Evolutionary conservation across 768 basidiomycete species (phyloP).

Genomic region (Termitomyces bulborhizus): DNA sequence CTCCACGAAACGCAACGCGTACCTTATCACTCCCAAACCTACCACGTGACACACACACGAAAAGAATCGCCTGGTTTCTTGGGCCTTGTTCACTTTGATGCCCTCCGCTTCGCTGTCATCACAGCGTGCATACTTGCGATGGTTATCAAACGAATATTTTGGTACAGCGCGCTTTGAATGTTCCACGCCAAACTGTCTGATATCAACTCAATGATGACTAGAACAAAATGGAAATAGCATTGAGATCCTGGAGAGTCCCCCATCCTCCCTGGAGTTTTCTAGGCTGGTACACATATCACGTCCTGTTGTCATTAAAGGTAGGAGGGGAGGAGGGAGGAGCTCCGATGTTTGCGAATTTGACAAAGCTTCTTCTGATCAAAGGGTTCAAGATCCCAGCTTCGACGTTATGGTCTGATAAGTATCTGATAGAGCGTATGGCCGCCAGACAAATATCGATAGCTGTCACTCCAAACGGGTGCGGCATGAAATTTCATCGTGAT

Average conservation of each 20-base stretch:
- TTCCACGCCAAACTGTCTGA: not conserved
- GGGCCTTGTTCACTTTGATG: not conserved
- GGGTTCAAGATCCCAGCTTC: constrained; percentile 44
- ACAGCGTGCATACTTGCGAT: constrained; percentile 9
- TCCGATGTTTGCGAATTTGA: not conserved
- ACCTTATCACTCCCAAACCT: not conserved
- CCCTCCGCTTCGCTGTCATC: not conserved
- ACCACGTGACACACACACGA: not conserved
- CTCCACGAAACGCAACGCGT: constrained; percentile 5
- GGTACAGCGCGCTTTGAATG: constrained; percentile 17
- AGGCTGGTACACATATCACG: constrained; percentile 61
- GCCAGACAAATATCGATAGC: constrained; percentile 60
- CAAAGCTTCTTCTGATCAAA: constrained; percentile 16
- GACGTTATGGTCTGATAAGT: constrained; percentile 59
- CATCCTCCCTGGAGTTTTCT: constrained; percentile 64
- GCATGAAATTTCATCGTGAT: constrained; percentile 12
- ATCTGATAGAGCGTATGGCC: constrained; percentile 53
- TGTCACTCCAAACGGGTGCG: constrained; percentile 77
- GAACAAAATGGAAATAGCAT: constrained; percentile 55
- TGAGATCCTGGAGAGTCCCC: constrained; percentile 45
- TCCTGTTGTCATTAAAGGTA: constrained; percentile 72
- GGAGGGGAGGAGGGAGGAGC: not conserved
- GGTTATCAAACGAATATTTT: constrained; percentile 36
- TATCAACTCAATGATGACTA: constrained; percentile 15
- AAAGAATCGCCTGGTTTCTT: too few species aligned